Evolutionary conservation across 1,284 basidiomycete genomes (phyloP), one percentile per base, ranked within the genome.

Genomic region (Fereydounia khargensis): DNA sequence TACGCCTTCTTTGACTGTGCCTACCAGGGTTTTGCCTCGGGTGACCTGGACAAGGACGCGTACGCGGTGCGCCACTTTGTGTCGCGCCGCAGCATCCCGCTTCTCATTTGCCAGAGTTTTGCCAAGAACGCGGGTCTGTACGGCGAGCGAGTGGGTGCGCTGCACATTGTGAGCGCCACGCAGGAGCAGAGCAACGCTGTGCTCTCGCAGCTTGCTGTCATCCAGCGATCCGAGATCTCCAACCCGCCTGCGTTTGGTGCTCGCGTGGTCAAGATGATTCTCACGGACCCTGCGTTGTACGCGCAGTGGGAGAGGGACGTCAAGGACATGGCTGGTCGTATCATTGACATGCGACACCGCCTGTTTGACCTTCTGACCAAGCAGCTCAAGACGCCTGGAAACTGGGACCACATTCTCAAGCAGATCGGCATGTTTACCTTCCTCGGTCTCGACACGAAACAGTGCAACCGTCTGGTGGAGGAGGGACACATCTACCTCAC

Each of bases 51-150:
- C 67, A 85, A 84, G 42, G 95, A 99, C 72, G 95, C 95, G 6
- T 94, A 88, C 77, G 89, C 94, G 22, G 85, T 97, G 47, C 88
- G 95, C 57, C 85, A 95, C 80, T 95, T 96, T 79, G 86, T 85
- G 22, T 79, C 83, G 62, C 61, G 64, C 27, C 80, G 80, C 53
- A 82, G 82, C 16, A 84, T 95, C 38, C 83, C 89, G 20, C 73
- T 92, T 78, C 81, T 96, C 21, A 83, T 95, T 41, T 94, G 90
- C 80, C 95, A 94, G 86, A 89, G 87, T 76, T 95, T 92, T 78
- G 90, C 91, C 27, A 95, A 96, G 83, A 95, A 95, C 70, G 90
- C 91, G 9, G 92, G 92, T 6, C 74, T 96, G 76, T 96, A 96
- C 74, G 87, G 89, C 39, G 95, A 66, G 71, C 86, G 88, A 35